Base-by-base conservation (phyloP, 306 rosid genomes). In the Crataegus laevigata region DNA sequence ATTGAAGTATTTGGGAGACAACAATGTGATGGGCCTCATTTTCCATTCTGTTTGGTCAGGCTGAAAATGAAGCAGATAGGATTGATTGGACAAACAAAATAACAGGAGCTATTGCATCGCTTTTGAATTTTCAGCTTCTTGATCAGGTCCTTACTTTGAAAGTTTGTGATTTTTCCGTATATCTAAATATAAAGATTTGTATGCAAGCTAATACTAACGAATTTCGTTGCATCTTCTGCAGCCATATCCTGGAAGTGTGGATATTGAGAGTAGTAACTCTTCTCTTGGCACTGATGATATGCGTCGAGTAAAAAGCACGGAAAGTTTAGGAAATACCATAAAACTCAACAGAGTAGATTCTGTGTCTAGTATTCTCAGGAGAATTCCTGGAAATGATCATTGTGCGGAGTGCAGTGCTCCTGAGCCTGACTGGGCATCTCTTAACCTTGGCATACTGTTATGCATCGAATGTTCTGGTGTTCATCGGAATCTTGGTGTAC, bases 391-490 rank as follows among this genome's bases (percentile, higher is more conserved):
- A 82, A 94, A 94, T 89, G 93, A 88, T 84, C 71, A 74, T 26
- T 94, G 99, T 86, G 97, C 96, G 10, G 99, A 94, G 83, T 94
- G 97, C 77, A 77, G 91, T 82, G 78, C 96, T 83, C 81, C 90
- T 66, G 91, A 86, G 51, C 99, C 99, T 42, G 97, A 94, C 77
- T 94, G 99, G 99, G 97, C 99, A 73, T 94, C 99, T 83, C 85
- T 94, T 36, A 94, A 94, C 82, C 97, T 92, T 79, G 99, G 99
- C 64, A 82, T 94, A 78, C 87, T 94, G 71, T 65, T 94, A 32
- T 94, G 99, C 81, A 92, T 94, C 61, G 97, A 94, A 85, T 94
- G 99, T 84, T 94, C 97, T 71, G 99, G 99, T 63, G 93, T 89
- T 77, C 99, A 94, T 77, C 87, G 99, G 73, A 94, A 94, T 84